Conservation (phyloP, 768 basidiomycete species). For the Phylloporus sp. region DNA sequence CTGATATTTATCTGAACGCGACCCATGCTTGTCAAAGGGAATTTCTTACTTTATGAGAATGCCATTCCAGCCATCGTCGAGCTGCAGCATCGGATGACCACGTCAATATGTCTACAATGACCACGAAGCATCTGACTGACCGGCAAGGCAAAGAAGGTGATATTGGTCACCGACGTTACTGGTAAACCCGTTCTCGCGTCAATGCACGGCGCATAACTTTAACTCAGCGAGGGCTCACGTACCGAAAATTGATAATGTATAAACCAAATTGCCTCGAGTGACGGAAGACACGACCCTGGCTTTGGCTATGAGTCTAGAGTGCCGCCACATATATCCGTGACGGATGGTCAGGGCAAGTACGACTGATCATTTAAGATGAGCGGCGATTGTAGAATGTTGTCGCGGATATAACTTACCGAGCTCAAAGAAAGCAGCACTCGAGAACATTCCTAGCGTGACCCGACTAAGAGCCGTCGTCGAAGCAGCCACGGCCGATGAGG, state of each 20-base stretch:
- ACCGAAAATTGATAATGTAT: conserved; percentile 8
- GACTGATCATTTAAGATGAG: neutral
- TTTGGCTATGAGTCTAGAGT: neutral
- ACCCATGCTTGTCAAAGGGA: neutral
- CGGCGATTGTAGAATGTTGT: neutral
- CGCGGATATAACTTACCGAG: conserved; percentile 1
- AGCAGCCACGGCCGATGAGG: neutral
- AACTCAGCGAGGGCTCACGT: neutral
- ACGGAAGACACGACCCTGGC: conserved; percentile 1
- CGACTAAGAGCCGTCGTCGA: conserved; percentile 1
- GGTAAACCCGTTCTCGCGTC: neutral
- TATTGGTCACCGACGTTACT: neutral
- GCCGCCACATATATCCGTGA: neutral
- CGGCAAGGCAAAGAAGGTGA: neutral
- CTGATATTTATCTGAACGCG: neutral
- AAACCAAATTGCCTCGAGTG: conserved; percentile 6
- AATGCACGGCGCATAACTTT: too few relatives aligned
- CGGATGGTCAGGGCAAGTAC: conserved; percentile 7
- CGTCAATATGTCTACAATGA: neutral
- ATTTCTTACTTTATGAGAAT: neutral
- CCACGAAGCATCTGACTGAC: neutral
- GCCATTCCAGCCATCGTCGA: neutral
- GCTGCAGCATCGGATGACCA: neutral
- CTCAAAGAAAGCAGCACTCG: conserved; percentile 9
- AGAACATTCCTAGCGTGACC: conserved; percentile 8